Evolutionary conservation across 257 asterid species (phyloP).

Genomic region (Lycium barbarum): DNA sequence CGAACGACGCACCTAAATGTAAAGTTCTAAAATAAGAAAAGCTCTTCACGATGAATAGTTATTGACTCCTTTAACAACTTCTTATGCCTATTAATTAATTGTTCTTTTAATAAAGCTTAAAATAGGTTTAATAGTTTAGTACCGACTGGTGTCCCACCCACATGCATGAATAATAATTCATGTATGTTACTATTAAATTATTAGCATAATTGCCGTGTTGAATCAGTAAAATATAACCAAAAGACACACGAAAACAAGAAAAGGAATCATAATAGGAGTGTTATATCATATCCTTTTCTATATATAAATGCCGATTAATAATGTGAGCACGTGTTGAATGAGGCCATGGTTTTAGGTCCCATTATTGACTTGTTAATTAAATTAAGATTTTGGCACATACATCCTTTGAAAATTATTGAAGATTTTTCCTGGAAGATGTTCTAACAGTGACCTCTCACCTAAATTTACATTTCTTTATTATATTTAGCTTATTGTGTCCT

Average conservation of each 20-base stretch:
- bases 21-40: neutral
- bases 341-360: neutral
- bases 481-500: neutral
- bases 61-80: neutral
- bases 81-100: neutral
- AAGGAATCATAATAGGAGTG: neutral
- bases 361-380: constrained; percentile 2
- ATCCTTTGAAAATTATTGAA: neutral
- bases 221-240: neutral
- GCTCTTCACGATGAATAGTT: neutral
- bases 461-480: neutral
- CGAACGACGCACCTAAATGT: neutral
- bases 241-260: neutral
- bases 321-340: neutral
- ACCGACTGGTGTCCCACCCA: neutral
- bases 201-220: neutral
- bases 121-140: neutral
- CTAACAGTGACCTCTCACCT: constrained; percentile 7
- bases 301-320: neutral
- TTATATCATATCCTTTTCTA: neutral
- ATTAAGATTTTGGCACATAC: neutral
- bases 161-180: neutral
- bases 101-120: neutral
- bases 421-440: constrained; percentile 3
- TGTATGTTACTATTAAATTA: neutral